Conservation (phyloP, 163 green algal genomes). For the Scenedesmus sp. region DNA sequence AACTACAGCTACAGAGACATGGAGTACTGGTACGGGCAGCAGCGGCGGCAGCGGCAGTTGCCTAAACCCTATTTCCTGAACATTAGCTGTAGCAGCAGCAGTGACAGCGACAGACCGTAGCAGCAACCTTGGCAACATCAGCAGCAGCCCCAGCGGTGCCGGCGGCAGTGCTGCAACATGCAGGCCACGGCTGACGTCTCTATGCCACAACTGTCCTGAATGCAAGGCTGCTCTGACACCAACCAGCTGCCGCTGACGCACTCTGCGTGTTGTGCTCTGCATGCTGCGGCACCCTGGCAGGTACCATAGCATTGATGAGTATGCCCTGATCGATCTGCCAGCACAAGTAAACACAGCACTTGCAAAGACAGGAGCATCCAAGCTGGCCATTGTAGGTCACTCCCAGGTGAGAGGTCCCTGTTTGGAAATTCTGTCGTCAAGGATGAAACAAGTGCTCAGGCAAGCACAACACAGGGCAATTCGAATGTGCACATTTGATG, state of each 20-base stretch:
- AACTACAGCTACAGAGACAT: constrained; percentile 38
- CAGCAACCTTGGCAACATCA: background rate
- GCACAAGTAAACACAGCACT: constrained; percentile 44
- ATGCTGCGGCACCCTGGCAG: too few relatives aligned
- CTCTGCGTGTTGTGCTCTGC: background rate
- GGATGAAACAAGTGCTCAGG: too few relatives aligned
- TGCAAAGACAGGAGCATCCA: background rate
- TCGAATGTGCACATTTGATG: too few relatives aligned
- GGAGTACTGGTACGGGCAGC: constrained; percentile 69
- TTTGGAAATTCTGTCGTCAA: too few relatives aligned
- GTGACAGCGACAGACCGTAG: background rate
- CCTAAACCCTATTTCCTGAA: too few relatives aligned
- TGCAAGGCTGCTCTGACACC: too few relatives aligned
- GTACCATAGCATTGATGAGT: constrained; percentile 68
- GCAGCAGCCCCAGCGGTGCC: background rate
- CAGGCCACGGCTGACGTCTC: too few relatives aligned
- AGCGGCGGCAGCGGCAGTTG: background rate
- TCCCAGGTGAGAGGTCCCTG: constrained; percentile 37
- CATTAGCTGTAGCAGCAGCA: background rate
- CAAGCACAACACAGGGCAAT: too few relatives aligned
- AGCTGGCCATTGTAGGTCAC: constrained; percentile 56
- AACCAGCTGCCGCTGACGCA: too few relatives aligned
- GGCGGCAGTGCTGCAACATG: background rate
- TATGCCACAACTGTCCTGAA: too few relatives aligned
- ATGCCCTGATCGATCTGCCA: constrained; percentile 17